Conservation (phyloP, 2,329 filamentous ascomycete genomes). For the Monilinia polystroma region DNA sequence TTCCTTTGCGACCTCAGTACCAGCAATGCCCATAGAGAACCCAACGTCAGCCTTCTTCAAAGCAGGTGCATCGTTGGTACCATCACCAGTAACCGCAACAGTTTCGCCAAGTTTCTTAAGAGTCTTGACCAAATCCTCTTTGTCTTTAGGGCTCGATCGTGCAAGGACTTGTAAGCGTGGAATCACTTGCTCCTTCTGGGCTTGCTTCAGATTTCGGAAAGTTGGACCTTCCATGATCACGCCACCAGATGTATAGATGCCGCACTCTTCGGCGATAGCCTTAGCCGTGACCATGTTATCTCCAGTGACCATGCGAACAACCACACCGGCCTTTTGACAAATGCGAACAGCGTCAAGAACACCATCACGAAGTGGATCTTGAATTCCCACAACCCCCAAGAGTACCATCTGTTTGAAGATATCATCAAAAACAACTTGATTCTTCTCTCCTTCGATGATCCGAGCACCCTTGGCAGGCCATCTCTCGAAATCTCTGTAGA, state of each 20-base stretch:
- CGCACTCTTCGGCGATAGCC: conserved; percentile 72
- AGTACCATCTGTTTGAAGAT: conserved; percentile 73
- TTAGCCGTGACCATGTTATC: conserved; percentile 71
- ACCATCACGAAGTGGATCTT: conserved; percentile 68
- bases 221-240: conserved; percentile 68
- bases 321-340: conserved; percentile 67
- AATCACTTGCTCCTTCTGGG: conserved; percentile 58
- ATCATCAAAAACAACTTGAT: conserved; percentile 64
- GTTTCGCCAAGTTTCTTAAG: conserved; percentile 65
- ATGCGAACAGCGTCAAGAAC: conserved; percentile 66
- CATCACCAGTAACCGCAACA: conserved; percentile 65
- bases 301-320: conserved; percentile 72
- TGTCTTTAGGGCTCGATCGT: conserved; percentile 68
- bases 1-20: conserved; percentile 64
- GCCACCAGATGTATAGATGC: conserved; percentile 54
- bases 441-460: conserved; percentile 57
- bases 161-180: conserved; percentile 67
- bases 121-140: conserved; percentile 62
- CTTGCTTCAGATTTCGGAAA: conserved; percentile 60
- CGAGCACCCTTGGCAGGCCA: conserved; percentile 63
- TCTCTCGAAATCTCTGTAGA: conserved; percentile 69
- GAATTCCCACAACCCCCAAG: conserved; percentile 70
- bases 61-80: conserved; percentile 65
- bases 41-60: conserved; percentile 66
- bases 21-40: conserved; percentile 66